Conservation (phyloP, 257 asterid species). For the Anisodus acutangulus region DNA sequence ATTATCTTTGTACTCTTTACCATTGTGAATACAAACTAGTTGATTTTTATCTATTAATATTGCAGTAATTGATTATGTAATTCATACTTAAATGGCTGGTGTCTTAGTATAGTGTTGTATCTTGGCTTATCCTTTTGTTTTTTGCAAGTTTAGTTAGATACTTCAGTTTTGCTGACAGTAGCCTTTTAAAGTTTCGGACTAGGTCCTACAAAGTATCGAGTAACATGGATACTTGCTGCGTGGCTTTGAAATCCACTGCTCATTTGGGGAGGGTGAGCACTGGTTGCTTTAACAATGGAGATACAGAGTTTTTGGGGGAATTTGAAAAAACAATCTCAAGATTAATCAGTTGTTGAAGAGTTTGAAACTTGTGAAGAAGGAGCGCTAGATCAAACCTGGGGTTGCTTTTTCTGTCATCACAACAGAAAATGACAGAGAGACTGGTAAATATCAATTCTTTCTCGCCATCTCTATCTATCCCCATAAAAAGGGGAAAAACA, state of each 20-base stretch:
- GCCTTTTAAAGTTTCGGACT: too few species aligned
- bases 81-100: background rate
- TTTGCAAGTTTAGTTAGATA: too few species aligned
- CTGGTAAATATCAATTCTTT: constrained; percentile 42
- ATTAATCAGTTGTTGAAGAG: constrained; percentile 46
- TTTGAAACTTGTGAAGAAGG: constrained; percentile 48
- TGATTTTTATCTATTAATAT: background rate
- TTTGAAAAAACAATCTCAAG: constrained; percentile 36
- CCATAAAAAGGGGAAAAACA: too few species aligned
- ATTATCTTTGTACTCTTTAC: background rate
- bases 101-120: background rate
- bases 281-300: constrained; percentile 45
- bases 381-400: constrained; percentile 55
- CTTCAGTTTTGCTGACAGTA: too few species aligned
- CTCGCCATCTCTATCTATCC: too few species aligned
- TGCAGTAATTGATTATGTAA: background rate
- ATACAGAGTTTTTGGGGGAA: constrained; percentile 65
- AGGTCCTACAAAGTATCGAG: too few species aligned
- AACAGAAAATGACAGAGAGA: constrained; percentile 60
- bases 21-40: background rate
- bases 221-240: constrained; percentile 65
- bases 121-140: background rate
- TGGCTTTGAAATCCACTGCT: constrained; percentile 52
- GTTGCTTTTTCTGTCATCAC: constrained; percentile 77
- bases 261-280: constrained; percentile 48